Percentiles rank a stretch among this genome's conserved stretches.
phyloP scores from a whole-genome alignment of 164 flowering plant species.

The Aristolochia fimbriata region DNA sequence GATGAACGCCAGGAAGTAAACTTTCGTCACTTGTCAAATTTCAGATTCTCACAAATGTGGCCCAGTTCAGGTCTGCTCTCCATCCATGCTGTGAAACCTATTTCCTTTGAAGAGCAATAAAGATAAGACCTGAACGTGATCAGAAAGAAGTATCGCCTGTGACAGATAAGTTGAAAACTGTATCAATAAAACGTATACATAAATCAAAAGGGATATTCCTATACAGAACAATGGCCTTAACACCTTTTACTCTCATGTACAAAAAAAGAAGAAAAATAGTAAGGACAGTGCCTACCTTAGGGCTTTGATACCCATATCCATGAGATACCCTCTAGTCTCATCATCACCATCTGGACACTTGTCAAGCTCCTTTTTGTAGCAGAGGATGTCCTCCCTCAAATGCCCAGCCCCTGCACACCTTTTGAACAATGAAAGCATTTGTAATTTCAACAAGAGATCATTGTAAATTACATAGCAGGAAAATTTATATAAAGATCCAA shows the following conservation, averaged over 20 bases:
- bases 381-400: conserved; percentile 65
- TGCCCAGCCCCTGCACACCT: conserved; percentile 98
- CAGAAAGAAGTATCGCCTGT: conserved; percentile 89
- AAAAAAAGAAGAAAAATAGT: not conserved
- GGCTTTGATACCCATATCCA: conserved; percentile 88
- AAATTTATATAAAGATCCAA: no score
- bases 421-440: conserved; percentile 2
- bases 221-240: not conserved
- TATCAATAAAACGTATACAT: not conserved
- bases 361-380: conserved; percentile 52
- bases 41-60: conserved; percentile 70
- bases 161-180: not conserved
- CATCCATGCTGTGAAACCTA: conserved; percentile 65
- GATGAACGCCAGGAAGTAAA: not conserved
- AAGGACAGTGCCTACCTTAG: conserved; percentile 49
- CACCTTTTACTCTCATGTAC: not conserved
- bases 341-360: conserved; percentile 42
- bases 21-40: conserved; percentile 37
- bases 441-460: not conserved
- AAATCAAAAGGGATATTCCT: not conserved
- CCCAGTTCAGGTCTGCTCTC: conserved; percentile 83
- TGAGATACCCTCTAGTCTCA: conserved; percentile 49
- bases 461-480: no score
- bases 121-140: conserved; percentile 85
- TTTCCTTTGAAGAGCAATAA: conserved; percentile 44